Percentiles rank a stretch among this genome's conserved stretches.
Conservation (phyloP, 116 monocot genomes). For the Trichopus zeylanicus region DNA sequence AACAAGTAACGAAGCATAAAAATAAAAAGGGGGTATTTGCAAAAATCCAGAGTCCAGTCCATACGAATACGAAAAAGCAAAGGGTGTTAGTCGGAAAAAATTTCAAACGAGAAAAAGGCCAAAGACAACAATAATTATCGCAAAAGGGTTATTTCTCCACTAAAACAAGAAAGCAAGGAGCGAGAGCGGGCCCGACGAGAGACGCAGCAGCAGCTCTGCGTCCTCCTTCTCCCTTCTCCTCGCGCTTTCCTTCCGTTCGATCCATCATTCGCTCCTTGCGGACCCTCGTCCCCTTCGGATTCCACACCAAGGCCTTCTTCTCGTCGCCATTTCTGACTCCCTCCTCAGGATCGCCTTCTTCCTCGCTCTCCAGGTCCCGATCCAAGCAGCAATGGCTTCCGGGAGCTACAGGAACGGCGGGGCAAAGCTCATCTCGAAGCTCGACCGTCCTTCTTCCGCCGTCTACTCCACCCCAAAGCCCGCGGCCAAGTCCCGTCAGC, state of each 20-base stretch:
- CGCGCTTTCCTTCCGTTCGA: background rate
- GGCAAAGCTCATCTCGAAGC: slow-evolving; percentile 13
- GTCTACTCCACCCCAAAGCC: slow-evolving; percentile 31
- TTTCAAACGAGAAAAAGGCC: too few relatives aligned
- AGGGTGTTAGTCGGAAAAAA: too few relatives aligned
- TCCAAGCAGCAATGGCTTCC: slow-evolving; percentile 17
- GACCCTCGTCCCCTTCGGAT: background rate
- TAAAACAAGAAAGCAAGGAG: background rate
- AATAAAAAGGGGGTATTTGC: too few relatives aligned
- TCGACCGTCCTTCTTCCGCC: slow-evolving; percentile 25
- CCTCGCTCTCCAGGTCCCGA: background rate
- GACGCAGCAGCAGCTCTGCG: background rate
- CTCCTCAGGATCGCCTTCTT: background rate
- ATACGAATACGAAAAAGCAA: too few relatives aligned
- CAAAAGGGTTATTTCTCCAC: too few relatives aligned
- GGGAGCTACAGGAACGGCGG: slow-evolving; percentile 33
- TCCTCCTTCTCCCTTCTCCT: background rate
- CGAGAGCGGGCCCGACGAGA: background rate
- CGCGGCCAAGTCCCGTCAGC: slow-evolving; percentile 15
- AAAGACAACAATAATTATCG: too few relatives aligned
- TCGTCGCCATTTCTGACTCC: background rate
- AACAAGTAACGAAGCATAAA: too few relatives aligned
- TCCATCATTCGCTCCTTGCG: background rate
- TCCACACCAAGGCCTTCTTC: background rate
- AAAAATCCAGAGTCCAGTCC: too few relatives aligned